Conservation (phyloP, 306 rosid genomes). For the Acmispon strigosus region DNA sequence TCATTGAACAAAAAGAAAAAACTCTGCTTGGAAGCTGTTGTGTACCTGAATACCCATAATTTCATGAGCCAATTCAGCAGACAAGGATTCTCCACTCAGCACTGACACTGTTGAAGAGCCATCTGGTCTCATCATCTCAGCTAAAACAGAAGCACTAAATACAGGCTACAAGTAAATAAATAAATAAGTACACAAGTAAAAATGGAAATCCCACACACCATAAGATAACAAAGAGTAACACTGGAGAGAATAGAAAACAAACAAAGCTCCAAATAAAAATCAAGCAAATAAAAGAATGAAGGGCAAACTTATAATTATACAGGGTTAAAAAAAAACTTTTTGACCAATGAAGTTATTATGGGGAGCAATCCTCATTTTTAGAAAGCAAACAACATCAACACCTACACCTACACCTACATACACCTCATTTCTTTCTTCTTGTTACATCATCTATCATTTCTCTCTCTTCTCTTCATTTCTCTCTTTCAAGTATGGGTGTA, state of each 20-base stretch:
- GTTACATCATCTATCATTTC: no score
- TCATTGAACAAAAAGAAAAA: not conserved
- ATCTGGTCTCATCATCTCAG: constrained; percentile 88
- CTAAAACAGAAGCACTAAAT: constrained; percentile 67
- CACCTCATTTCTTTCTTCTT: no score
- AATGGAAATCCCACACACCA: not conserved
- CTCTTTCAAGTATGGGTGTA: no score
- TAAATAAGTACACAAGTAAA: not conserved
- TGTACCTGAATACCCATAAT: constrained; percentile 78
- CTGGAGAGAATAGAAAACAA: not conserved
- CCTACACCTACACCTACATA: no score
- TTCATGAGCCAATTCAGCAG: constrained; percentile 88
- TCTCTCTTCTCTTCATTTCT: no score
- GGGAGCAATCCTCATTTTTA: not conserved
- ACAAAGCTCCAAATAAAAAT: not conserved
- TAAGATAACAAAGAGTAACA: not conserved
- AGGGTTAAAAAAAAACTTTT: not conserved
- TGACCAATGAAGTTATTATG: not conserved
- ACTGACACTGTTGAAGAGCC: constrained; percentile 70
- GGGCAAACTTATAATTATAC: not conserved
- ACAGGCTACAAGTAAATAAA: constrained; percentile 56
- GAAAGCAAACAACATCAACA: no score
- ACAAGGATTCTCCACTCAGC: constrained; percentile 50
- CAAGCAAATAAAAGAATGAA: not conserved
- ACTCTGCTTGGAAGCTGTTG: not conserved